phyloP scores from a whole-genome alignment of 306 rosid species.

The Delonix regia region DNA sequence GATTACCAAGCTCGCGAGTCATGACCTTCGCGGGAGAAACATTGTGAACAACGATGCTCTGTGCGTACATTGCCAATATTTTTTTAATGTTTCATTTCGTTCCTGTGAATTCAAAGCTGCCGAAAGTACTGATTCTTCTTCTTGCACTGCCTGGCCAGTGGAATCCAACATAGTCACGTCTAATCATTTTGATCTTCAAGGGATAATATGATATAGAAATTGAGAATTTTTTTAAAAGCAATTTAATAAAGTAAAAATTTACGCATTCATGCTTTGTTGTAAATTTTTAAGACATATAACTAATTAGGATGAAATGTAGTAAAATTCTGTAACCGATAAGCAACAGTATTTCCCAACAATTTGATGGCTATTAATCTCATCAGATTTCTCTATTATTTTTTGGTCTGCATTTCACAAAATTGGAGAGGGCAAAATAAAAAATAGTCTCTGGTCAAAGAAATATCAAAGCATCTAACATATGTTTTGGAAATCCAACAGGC shows the following conservation, averaged over 20 bases:
- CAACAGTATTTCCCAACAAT: too few relatives aligned
- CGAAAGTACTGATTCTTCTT: background rate
- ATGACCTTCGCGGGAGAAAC: background rate
- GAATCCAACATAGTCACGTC: too few relatives aligned
- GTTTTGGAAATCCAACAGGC: background rate
- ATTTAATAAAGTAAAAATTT: too few relatives aligned
- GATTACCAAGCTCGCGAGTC: background rate
- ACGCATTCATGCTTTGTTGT: too few relatives aligned
- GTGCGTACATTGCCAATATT: background rate
- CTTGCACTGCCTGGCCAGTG: background rate
- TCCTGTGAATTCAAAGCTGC: background rate
- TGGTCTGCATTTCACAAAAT: too few relatives aligned
- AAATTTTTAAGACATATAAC: background rate
- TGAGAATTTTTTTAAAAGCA: too few relatives aligned
- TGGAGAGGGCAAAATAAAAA: too few relatives aligned
- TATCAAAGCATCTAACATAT: background rate
- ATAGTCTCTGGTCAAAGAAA: too few relatives aligned
- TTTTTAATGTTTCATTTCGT: background rate
- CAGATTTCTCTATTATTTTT: too few relatives aligned
- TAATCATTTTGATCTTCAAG: too few relatives aligned
- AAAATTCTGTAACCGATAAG: background rate
- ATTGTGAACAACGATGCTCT: background rate
- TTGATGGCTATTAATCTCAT: too few relatives aligned
- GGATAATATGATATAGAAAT: too few relatives aligned
- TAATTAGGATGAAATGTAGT: background rate